phyloP scores from a whole-genome alignment of 257 asterid genomes.

The Forsythia viridissima region DNA sequence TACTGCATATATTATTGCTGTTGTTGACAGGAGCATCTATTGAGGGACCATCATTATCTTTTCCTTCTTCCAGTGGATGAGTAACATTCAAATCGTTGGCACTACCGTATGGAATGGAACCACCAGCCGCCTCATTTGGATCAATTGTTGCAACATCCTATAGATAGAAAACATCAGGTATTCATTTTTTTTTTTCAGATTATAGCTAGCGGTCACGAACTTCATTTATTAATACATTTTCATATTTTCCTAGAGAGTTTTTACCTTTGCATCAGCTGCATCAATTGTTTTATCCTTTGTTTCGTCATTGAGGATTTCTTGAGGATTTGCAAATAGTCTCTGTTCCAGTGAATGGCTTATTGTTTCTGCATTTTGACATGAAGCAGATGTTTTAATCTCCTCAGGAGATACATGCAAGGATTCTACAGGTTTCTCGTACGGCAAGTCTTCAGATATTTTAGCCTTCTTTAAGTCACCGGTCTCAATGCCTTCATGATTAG shows the following conservation, averaged over 20 bases:
- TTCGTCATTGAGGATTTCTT: slow-evolving; percentile 20
- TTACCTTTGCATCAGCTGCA: slow-evolving; percentile 12
- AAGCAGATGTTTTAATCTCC: slow-evolving; percentile 19
- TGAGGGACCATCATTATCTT: neutral
- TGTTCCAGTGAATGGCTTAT: slow-evolving; percentile 21
- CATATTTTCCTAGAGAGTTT: slow-evolving; percentile 19
- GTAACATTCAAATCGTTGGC: neutral
- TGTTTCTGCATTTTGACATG: slow-evolving; percentile 22
- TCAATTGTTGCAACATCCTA: slow-evolving; percentile 29
- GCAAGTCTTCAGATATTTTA: slow-evolving; percentile 8
- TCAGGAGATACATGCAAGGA: slow-evolving; percentile 27
- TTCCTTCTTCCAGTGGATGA: neutral
- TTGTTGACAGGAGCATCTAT: slow-evolving; percentile 4
- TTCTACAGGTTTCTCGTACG: slow-evolving; percentile 24
- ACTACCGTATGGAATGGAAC: slow-evolving; percentile 1
- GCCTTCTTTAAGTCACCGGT: slow-evolving; percentile 12
- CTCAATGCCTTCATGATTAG: slow-evolving; percentile 7
- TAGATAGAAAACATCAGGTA: slow-evolving; percentile 11
- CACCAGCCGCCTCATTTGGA: slow-evolving; percentile 18
- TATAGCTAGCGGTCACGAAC: too few species aligned
- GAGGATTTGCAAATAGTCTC: slow-evolving; percentile 23
- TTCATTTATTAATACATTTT: neutral
- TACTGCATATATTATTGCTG: neutral
- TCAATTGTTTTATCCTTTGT: slow-evolving; percentile 31
- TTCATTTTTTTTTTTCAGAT: neutral